Evolutionary conservation across 495 filamentous ascomycete genomes (phyloP).

Genomic region (Hyaloscypha finlandica): DNA sequence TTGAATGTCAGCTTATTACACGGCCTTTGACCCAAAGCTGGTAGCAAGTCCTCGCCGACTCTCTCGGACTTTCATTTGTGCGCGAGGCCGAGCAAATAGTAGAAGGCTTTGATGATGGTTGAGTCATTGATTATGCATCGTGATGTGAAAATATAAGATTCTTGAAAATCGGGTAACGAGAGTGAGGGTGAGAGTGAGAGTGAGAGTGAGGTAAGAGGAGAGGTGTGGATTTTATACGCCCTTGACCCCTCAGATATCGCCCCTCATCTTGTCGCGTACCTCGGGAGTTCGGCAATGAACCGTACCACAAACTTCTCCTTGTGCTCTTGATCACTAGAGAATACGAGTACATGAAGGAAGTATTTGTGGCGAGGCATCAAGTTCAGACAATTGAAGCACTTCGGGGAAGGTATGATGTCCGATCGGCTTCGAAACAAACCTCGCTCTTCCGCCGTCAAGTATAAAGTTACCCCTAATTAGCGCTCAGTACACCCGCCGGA

Average conservation of each 20-base stretch:
- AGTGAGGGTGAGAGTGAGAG: not conserved
- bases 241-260: not conserved
- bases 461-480: no score
- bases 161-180: not conserved
- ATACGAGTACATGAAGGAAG: no score
- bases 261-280: not conserved
- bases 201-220: not conserved
- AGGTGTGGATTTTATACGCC: not conserved
- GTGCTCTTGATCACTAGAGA: no score
- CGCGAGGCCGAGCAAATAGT: not conserved
- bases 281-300: not conserved
- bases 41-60: not conserved
- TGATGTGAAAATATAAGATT: not conserved
- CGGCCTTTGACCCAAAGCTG: no score
- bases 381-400: no score
- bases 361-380: no score
- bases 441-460: no score
- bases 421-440: no score
- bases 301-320: no score
- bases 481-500: not conserved
- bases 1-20: slow-evolving; percentile 1
- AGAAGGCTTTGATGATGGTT: not conserved
- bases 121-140: not conserved
- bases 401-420: no score
- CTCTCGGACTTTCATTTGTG: not conserved